A percentile compares a stretch with the other conserved stretches of the same genome.
These are phyloP conservation scores for Lyophyllum decastes DNA, from an alignment of 768 basidiomycete species.

Conservation along the genomic window DNA sequence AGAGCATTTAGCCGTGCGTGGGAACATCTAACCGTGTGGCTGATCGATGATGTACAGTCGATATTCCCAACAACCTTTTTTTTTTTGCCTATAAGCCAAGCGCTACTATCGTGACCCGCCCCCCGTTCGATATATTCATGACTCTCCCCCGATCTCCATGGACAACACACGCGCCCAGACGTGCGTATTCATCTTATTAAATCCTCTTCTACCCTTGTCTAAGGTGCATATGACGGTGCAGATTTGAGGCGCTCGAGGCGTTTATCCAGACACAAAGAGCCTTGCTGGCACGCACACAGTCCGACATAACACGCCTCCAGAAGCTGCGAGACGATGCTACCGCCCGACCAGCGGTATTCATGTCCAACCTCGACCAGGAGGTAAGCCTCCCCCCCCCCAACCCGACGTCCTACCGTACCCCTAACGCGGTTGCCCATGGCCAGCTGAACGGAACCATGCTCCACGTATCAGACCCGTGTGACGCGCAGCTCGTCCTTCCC, in stretches of 20 bases:
- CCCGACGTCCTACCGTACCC: neutral
- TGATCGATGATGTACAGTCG: neutral
- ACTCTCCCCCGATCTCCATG: conserved; percentile 27
- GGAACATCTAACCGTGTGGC: conserved; percentile 6
- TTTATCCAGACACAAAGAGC: conserved; percentile 65
- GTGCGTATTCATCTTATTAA: conserved; percentile 26
- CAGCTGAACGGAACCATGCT: conserved; percentile 14
- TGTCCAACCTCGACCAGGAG: conserved; percentile 32
- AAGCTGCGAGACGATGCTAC: conserved; percentile 41
- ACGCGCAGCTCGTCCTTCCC: conserved; percentile 45
- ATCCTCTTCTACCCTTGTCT: neutral
- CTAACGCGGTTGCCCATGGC: neutral
- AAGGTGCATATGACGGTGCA: conserved; percentile 21
- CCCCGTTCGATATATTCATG: conserved; percentile 9
- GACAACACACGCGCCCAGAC: conserved; percentile 39
- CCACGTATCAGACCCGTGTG: conserved; percentile 45
- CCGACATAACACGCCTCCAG: conserved; percentile 61
- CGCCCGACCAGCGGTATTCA: conserved; percentile 33
- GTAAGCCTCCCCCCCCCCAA: conserved; percentile 23
- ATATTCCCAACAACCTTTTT: neutral
- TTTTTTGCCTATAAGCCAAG: no score
- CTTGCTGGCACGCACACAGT: conserved; percentile 58
- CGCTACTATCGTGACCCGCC: no score
- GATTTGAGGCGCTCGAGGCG: conserved; percentile 64
- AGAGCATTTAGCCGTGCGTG: conserved; percentile 6